These are phyloP conservation scores for Agaricales sp. DNA, from an alignment of 1,284 basidiomycete genomes.

Conservation along the genomic window DNA sequence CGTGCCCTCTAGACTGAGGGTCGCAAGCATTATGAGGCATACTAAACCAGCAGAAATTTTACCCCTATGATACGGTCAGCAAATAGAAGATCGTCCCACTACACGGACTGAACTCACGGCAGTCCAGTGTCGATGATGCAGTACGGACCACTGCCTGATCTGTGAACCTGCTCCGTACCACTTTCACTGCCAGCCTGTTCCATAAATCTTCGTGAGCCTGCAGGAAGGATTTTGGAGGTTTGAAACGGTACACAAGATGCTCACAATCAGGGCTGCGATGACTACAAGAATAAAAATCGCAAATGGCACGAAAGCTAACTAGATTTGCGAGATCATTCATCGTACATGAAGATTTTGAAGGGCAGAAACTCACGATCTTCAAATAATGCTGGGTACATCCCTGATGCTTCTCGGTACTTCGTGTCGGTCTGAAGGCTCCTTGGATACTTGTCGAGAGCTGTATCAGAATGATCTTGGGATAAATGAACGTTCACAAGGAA, in stretches of 20 bases:
- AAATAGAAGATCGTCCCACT: not conserved
- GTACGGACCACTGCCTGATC: not conserved
- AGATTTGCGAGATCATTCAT: not conserved
- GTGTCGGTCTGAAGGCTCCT: not conserved
- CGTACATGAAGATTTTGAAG: no score
- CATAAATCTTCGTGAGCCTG: not conserved
- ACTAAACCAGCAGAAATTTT: not conserved
- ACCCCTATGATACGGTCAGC: not conserved
- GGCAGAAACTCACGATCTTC: not conserved
- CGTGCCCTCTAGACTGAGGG: not conserved
- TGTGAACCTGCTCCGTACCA: not conserved
- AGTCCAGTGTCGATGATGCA: not conserved
- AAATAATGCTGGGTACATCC: not conserved
- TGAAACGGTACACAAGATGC: not conserved
- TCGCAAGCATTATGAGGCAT: not conserved
- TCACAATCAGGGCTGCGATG: not conserved
- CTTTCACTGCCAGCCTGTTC: not conserved
- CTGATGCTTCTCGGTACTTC: not conserved
- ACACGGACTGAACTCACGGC: not conserved
- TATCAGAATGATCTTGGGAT: not conserved
- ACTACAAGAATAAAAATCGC: not conserved
- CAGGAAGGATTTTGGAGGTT: not conserved
- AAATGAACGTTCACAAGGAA: not conserved
- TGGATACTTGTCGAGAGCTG: not conserved
- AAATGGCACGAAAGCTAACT: not conserved